phyloP scores from a whole-genome alignment of 352 stramenopile genomes.

The Phytophthora hybrid region DNA sequence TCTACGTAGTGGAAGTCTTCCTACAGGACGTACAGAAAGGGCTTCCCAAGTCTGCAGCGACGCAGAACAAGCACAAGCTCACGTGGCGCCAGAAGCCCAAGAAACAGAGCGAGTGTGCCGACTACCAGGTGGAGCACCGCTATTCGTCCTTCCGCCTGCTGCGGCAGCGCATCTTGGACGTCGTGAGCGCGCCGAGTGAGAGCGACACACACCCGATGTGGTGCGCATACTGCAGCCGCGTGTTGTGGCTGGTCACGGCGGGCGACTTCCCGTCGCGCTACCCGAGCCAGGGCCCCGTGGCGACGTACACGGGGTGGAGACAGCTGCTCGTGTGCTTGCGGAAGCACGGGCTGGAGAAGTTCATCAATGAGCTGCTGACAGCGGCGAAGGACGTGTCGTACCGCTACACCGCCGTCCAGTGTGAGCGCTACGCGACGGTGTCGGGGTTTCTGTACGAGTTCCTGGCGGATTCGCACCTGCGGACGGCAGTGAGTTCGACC shows the following conservation, averaged over 20 bases:
- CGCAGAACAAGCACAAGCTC: slow-evolving; percentile 1
- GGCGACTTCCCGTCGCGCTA: slow-evolving; percentile 59
- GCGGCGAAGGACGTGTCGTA: slow-evolving; percentile 58
- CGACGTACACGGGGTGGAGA: slow-evolving; percentile 33
- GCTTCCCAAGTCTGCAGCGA: slow-evolving; percentile 35
- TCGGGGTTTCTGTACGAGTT: slow-evolving; percentile 62
- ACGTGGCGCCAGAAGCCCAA: slow-evolving; percentile 7
- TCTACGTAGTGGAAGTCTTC: slow-evolving; percentile 66
- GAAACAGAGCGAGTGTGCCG: slow-evolving; percentile 4
- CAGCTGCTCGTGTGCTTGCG: slow-evolving; percentile 33
- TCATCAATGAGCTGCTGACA: slow-evolving; percentile 51
- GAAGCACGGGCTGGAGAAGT: slow-evolving; percentile 43
- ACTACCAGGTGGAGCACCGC: slow-evolving; percentile 58
- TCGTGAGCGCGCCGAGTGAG: slow-evolving; percentile 27
- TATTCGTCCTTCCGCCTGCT: slow-evolving; percentile 63
- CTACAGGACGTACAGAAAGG: slow-evolving; percentile 53
- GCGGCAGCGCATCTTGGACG: slow-evolving; percentile 40
- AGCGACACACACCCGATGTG: slow-evolving; percentile 47
- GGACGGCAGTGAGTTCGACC: slow-evolving; percentile 5
- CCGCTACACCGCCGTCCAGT: slow-evolving; percentile 44
- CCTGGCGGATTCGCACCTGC: slow-evolving; percentile 39
- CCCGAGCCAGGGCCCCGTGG: slow-evolving; percentile 28
- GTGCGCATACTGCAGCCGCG: slow-evolving; percentile 57
- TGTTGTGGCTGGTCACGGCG: slow-evolving; percentile 51
- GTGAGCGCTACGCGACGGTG: slow-evolving; percentile 55